Percentiles rank a stretch among this genome's conserved stretches.
These are phyloP conservation scores for Oryza punctata DNA, from an alignment of 176 grass and related monocot genomes.

Conservation along the genomic window DNA sequence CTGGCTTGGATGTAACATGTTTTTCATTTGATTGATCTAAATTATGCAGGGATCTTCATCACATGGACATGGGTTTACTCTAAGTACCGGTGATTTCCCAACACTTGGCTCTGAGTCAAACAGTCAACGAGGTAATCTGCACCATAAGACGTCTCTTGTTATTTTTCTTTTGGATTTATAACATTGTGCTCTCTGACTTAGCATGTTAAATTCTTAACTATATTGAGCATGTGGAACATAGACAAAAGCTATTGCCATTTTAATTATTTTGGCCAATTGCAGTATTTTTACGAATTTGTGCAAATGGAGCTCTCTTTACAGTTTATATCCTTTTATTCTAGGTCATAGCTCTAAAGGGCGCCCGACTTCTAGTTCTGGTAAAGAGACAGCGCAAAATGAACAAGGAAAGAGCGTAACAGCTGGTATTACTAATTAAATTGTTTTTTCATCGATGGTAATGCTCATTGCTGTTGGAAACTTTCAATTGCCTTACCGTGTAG, in stretches of 20 bases:
- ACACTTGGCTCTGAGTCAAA: slow-evolving; percentile 74
- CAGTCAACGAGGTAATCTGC: slow-evolving; percentile 66
- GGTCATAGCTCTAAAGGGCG: slow-evolving; percentile 76
- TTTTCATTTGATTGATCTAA: slow-evolving; percentile 28
- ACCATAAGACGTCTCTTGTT: slow-evolving; percentile 4
- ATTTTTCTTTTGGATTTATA: slow-evolving; percentile 24
- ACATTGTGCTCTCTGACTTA: background rate
- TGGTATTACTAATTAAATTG: slow-evolving; percentile 48
- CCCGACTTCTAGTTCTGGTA: slow-evolving; percentile 67
- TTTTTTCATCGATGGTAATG: slow-evolving; percentile 7
- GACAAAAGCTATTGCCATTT: slow-evolving; percentile 15
- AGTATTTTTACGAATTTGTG: background rate
- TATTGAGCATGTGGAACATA: slow-evolving; percentile 8
- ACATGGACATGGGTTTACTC: slow-evolving; percentile 70
- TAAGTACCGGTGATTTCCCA: slow-evolving; percentile 94
- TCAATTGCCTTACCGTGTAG: slow-evolving; percentile 18
- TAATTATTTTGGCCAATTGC: background rate
- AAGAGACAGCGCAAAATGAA: slow-evolving; percentile 57
- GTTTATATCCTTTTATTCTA: slow-evolving; percentile 42
- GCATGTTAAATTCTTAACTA: slow-evolving; percentile 14
- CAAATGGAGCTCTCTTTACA: slow-evolving; percentile 17
- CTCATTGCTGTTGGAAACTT: slow-evolving; percentile 20
- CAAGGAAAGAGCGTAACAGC: slow-evolving; percentile 38
- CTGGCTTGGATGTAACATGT: background rate
- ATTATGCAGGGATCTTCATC: slow-evolving; percentile 58